These are phyloP conservation scores for Fagopyrum tataricum DNA, from an alignment of 148 eudicot species.

Conservation along the genomic window DNA sequence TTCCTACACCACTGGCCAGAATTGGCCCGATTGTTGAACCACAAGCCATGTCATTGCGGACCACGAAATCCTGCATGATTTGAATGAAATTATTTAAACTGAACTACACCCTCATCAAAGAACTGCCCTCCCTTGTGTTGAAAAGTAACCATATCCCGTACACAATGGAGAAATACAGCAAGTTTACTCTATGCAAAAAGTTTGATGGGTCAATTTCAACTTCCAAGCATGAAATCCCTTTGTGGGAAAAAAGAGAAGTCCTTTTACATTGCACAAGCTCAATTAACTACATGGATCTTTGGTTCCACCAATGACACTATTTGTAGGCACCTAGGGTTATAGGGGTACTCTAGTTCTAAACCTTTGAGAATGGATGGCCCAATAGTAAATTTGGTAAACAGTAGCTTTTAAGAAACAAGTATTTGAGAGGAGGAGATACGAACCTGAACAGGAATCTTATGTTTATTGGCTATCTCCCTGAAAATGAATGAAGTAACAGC, in stretches of 20 bases:
- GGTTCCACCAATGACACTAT: background rate
- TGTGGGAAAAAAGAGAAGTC: background rate
- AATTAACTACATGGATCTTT: too few species aligned
- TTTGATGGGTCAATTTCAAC: too few species aligned
- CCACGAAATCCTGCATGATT: slow-evolving; percentile 70
- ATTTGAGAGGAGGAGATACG: background rate
- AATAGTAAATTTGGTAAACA: background rate
- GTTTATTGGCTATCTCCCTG: slow-evolving; percentile 74
- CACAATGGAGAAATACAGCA: too few species aligned
- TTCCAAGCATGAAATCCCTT: too few species aligned
- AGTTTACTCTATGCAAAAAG: too few species aligned
- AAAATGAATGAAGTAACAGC: slow-evolving; percentile 89
- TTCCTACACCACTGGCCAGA: slow-evolving; percentile 92
- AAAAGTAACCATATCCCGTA: background rate
- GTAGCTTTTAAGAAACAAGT: background rate
- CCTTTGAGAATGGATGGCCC: background rate
- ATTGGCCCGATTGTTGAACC: slow-evolving; percentile 98
- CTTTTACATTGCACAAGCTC: background rate
- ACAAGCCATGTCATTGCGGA: slow-evolving; percentile 89
- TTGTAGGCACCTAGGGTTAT: background rate
- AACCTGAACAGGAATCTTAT: slow-evolving; percentile 86
- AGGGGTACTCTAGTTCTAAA: background rate
- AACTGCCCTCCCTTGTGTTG: background rate
- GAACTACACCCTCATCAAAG: background rate
- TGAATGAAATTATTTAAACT: background rate